These are phyloP conservation scores for Bipolaris victoriae DNA, from an alignment of 2,329 filamentous ascomycete genomes.

Conservation along the genomic window DNA sequence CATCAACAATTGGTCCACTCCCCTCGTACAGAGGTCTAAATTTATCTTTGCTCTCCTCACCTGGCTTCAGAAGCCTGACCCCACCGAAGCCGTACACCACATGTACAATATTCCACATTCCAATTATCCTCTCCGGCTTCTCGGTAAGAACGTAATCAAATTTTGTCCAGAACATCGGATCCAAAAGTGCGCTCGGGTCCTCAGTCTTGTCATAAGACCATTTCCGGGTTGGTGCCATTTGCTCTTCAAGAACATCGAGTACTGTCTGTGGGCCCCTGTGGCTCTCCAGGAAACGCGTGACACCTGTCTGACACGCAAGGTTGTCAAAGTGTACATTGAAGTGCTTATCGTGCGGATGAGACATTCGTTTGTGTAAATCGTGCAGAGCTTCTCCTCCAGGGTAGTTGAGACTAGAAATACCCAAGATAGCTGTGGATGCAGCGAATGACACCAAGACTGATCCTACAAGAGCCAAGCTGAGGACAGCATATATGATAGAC, in stretches of 20 bases:
- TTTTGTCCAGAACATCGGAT: slow-evolving; percentile 61
- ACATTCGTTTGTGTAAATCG: slow-evolving; percentile 46
- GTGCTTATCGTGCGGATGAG: slow-evolving; percentile 21
- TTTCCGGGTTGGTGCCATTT: slow-evolving; percentile 26
- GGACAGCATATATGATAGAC: slow-evolving; percentile 60
- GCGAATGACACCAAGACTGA: slow-evolving; percentile 67
- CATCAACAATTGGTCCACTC: slow-evolving; percentile 18
- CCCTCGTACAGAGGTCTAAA: slow-evolving; percentile 22
- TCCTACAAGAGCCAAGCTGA: slow-evolving; percentile 61
- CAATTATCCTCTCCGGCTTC: slow-evolving; percentile 55
- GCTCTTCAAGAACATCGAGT: slow-evolving; percentile 32
- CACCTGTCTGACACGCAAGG: slow-evolving; percentile 67
- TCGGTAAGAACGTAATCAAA: slow-evolving; percentile 67
- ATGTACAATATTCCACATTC: slow-evolving; percentile 59
- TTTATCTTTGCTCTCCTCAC: slow-evolving; percentile 33
- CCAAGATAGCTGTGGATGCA: slow-evolving; percentile 70
- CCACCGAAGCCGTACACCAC: slow-evolving; percentile 60
- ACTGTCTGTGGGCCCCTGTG: slow-evolving; percentile 40
- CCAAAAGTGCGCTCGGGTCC: slow-evolving; percentile 54
- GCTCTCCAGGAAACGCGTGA: slow-evolving; percentile 62
- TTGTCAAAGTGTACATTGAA: slow-evolving; percentile 62
- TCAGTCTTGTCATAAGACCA: slow-evolving; percentile 69
- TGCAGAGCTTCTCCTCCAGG: slow-evolving; percentile 82
- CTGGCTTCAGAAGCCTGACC: slow-evolving; percentile 56
- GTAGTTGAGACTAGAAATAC: slow-evolving; percentile 88